phyloP scores from a whole-genome alignment of 441 rosid species.

The Eutrema salsugineum region DNA sequence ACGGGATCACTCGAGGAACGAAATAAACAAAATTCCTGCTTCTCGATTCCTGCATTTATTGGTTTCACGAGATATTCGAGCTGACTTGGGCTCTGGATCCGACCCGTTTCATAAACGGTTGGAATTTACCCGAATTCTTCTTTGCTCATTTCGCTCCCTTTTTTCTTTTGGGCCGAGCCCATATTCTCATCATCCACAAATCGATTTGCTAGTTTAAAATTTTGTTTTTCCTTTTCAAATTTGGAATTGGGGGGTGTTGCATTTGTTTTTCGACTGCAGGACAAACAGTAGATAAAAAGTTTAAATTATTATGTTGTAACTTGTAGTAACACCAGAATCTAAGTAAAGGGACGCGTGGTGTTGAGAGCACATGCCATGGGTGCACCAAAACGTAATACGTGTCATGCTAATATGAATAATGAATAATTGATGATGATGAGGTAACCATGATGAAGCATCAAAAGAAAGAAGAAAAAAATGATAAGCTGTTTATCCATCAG shows the following conservation, averaged over 20 bases:
- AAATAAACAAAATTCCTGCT: conserved; percentile 5
- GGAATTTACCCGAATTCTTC: not conserved
- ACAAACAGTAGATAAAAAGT: not conserved
- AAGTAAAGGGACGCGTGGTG: not conserved
- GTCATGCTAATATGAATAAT: not conserved
- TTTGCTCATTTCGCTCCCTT: not conserved
- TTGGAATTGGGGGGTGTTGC: not conserved
- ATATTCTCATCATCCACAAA: not conserved
- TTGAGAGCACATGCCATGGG: not conserved
- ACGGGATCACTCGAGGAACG: conserved; percentile 30
- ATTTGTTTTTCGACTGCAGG: too few species aligned
- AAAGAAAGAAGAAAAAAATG: not conserved
- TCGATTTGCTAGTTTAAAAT: not conserved
- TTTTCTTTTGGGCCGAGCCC: not conserved
- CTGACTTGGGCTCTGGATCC: not conserved
- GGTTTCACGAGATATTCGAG: conserved; percentile 33
- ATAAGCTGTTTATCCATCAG: not conserved
- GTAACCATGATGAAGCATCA: not conserved
- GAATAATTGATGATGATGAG: not conserved
- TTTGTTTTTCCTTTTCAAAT: not conserved
- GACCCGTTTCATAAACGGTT: not conserved
- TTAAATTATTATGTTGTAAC: not conserved
- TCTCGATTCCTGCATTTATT: conserved; percentile 19
- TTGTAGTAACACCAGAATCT: not conserved
- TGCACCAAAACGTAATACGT: not conserved